These are phyloP conservation scores for Aegilops umbellulata DNA, from an alignment of 176 grass and related monocot species.

Conservation along the genomic window DNA sequence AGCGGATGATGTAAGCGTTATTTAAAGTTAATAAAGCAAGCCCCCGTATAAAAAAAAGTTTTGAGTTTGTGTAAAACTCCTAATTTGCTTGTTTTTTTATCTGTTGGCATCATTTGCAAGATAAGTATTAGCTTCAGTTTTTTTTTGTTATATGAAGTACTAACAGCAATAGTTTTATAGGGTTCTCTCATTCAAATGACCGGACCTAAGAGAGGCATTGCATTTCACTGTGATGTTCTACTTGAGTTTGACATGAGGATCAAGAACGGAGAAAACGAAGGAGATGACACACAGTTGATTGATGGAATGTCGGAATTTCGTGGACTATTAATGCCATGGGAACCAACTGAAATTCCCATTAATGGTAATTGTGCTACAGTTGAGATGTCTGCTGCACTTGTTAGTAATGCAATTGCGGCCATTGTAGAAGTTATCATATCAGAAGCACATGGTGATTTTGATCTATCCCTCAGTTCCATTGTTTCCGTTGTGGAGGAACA, in stretches of 20 bases:
- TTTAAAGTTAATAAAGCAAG: no score
- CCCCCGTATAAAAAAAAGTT: not conserved
- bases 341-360: not conserved
- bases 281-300: not conserved
- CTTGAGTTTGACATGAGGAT: constrained; percentile 12
- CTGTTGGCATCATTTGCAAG: not conserved
- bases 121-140: not conserved
- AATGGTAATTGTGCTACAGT: not conserved
- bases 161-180: constrained; percentile 1
- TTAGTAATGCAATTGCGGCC: not conserved
- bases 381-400: not conserved
- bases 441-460: not conserved
- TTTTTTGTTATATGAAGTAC: not conserved
- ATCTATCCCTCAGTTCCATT: not conserved
- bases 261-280: not conserved
- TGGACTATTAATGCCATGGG: not conserved
- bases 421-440: not conserved
- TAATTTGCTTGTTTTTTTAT: not conserved
- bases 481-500: not conserved
- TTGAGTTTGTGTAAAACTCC: not conserved
- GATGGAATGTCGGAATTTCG: not conserved
- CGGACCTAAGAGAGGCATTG: constrained; percentile 9
- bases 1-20: no score
- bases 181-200: constrained; percentile 17
- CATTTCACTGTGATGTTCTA: not conserved